A percentile compares a stretch with the other conserved stretches of the same genome.
Evolutionary conservation across 2,329 filamentous ascomycete genomes (phyloP).

Genomic region (Stachybotrys chlorohalonatus): DNA sequence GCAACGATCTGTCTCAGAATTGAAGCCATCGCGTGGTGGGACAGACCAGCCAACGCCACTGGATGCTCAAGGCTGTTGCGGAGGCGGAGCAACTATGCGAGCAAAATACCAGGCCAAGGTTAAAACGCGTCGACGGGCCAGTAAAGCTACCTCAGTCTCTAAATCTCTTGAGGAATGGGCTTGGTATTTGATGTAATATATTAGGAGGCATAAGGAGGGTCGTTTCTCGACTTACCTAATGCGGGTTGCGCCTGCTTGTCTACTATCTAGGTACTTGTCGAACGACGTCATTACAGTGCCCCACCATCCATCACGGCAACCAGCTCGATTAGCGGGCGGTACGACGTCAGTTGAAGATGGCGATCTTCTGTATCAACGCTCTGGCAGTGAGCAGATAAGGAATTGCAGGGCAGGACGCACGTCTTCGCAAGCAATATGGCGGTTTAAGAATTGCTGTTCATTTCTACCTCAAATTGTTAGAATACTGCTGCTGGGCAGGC

Average conservation of each 20-base stretch:
- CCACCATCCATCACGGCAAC: background rate
- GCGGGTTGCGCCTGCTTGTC: background rate
- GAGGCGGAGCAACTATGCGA: too few relatives aligned
- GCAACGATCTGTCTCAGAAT: constrained; percentile 87
- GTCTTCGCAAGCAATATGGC: too few relatives aligned
- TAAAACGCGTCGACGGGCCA: too few relatives aligned
- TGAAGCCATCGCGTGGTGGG: constrained; percentile 47
- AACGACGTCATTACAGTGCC: constrained; percentile 1
- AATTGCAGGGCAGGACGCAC: too few relatives aligned
- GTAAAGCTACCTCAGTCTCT: too few relatives aligned
- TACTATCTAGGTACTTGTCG: too few relatives aligned
- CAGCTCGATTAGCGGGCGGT: background rate
- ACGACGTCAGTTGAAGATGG: constrained; percentile 13
- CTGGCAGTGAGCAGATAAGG: too few relatives aligned
- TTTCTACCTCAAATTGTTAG: background rate
- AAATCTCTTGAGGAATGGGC: background rate
- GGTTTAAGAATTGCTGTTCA: background rate
- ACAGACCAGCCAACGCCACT: background rate
- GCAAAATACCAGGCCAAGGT: too few relatives aligned
- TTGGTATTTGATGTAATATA: background rate
- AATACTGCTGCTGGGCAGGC: background rate
- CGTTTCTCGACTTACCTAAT: background rate
- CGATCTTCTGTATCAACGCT: constrained; percentile 5
- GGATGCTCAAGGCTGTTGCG: background rate
- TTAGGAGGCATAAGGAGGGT: background rate